A percentile compares a stretch with the other conserved stretches of the same genome.
Conservation (phyloP, 2,329 filamentous ascomycete species). For the Xylaria sp. region DNA sequence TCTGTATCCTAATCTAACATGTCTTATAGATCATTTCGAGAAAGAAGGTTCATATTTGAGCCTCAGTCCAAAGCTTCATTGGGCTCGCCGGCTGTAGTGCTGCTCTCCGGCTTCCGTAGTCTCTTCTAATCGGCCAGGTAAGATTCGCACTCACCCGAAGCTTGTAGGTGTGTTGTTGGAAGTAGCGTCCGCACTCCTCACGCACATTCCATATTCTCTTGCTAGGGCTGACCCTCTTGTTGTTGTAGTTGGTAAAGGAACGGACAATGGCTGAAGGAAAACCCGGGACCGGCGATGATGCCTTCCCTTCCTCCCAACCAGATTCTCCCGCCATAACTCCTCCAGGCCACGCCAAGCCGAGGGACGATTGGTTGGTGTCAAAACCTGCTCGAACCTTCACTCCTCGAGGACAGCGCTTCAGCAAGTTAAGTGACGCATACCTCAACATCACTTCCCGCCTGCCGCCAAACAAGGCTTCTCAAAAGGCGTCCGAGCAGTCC, state of each 20-base stretch:
- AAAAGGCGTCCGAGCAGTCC: constrained; percentile 21
- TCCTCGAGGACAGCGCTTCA: constrained; percentile 52
- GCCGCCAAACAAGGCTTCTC: constrained; percentile 34
- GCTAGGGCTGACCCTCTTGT: constrained; percentile 12
- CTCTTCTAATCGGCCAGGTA: background rate
- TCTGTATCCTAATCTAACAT: constrained; percentile 6
- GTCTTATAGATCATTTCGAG: background rate
- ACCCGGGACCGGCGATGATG: constrained; percentile 21
- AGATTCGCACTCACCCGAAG: constrained; percentile 3
- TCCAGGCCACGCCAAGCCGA: background rate
- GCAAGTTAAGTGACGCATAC: constrained; percentile 54
- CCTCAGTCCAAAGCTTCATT: background rate
- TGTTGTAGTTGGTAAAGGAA: background rate
- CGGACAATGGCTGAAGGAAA: constrained; percentile 36
- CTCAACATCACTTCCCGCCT: constrained; percentile 52
- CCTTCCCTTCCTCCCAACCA: constrained; percentile 23
- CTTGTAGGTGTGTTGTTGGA: background rate
- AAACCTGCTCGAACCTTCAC: constrained; percentile 40
- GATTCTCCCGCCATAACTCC: background rate
- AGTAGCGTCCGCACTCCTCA: background rate
- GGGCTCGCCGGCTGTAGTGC: background rate
- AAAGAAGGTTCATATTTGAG: background rate
- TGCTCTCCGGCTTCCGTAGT: background rate
- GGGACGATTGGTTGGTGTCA: background rate
- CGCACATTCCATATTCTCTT: constrained; percentile 10